phyloP scores from a whole-genome alignment of 305 asterid species.

The Fraxinus baroniana region DNA sequence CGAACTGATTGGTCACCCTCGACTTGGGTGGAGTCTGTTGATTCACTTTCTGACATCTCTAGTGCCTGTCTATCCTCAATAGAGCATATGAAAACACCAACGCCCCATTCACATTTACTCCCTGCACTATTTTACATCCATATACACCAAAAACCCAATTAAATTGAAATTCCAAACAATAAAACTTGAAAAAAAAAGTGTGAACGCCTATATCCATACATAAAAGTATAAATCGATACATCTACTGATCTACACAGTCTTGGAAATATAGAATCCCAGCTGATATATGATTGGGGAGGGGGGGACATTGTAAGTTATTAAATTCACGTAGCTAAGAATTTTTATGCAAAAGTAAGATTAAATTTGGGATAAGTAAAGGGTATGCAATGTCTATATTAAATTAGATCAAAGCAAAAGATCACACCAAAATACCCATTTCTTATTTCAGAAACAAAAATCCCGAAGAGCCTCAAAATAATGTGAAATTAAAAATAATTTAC shows the following conservation, averaged over 20 bases:
- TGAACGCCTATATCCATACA: background rate
- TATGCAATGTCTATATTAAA: background rate
- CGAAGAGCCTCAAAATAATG: background rate
- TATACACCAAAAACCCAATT: background rate
- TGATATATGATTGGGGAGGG: background rate
- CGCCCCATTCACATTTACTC: conserved; percentile 32
- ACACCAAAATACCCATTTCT: background rate
- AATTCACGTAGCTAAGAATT: background rate
- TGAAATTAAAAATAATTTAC: background rate
- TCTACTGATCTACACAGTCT: background rate
- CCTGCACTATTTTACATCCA: conserved; percentile 22
- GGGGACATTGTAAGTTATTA: background rate
- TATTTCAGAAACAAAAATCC: background rate
- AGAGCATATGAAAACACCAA: conserved; percentile 37
- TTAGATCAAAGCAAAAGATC: background rate
- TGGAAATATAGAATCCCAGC: background rate
- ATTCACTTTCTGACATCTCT: conserved; percentile 68
- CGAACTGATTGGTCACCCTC: conserved; percentile 55
- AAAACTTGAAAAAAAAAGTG: background rate
- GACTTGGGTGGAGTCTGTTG: conserved; percentile 36
- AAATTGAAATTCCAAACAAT: conserved; percentile 6
- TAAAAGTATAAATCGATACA: background rate
- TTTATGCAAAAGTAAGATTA: background rate
- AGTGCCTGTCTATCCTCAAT: conserved; percentile 31
- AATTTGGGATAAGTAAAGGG: background rate